phyloP scores from a whole-genome alignment of 331 rosid genomes.

The Saraca asoca region DNA sequence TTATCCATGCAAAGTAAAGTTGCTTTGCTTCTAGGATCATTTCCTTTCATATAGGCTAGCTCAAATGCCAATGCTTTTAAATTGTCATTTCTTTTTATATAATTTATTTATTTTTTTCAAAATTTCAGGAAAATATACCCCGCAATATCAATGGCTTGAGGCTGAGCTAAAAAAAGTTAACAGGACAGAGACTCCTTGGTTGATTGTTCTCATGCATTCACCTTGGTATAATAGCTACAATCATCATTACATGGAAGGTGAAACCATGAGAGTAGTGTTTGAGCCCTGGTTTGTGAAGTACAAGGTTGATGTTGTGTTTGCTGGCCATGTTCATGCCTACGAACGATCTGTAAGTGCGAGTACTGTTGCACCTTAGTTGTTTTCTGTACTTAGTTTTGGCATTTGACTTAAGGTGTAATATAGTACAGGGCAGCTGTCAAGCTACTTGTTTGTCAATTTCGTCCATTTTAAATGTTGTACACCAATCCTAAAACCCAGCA shows the following conservation, averaged over 20 bases:
- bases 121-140: slow-evolving; percentile 50
- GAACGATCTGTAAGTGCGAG: slow-evolving; percentile 51
- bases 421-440: no score
- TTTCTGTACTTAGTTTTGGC: no score
- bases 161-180: slow-evolving; percentile 52
- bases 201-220: slow-evolving; percentile 55
- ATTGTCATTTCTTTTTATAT: no score
- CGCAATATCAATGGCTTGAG: slow-evolving; percentile 50
- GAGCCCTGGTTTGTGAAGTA: slow-evolving; percentile 49
- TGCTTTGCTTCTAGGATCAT: no score
- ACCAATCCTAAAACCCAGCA: neutral
- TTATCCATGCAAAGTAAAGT: no score
- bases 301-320: slow-evolving; percentile 55
- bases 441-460: no score
- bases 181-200: slow-evolving; percentile 59
- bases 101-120: no score
- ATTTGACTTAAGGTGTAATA: no score
- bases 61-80: no score
- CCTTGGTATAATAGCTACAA: slow-evolving; percentile 62
- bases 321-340: slow-evolving; percentile 65
- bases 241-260: slow-evolving; percentile 65
- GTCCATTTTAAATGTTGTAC: no score
- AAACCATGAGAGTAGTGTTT: slow-evolving; percentile 55
- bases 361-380: no score
- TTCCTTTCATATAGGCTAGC: no score